Conservation (phyloP, 2,329 filamentous ascomycete species). For the Talaromyces sp. region DNA sequence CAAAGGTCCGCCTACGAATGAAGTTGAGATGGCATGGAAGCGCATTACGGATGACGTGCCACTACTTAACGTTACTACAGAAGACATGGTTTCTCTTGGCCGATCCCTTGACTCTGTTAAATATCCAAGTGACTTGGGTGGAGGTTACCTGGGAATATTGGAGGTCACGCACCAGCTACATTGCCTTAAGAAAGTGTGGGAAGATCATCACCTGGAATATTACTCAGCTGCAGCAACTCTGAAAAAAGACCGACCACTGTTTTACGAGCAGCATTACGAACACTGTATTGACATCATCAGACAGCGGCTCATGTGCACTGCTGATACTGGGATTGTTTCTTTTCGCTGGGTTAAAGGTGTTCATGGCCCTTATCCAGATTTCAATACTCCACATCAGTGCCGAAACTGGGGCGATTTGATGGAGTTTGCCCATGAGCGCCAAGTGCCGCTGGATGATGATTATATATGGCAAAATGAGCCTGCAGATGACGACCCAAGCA, state of each 20-base stretch:
- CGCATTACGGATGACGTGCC: neutral
- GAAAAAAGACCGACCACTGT: constrained; percentile 4
- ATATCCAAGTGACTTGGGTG: neutral
- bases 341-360: constrained; percentile 8
- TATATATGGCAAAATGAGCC: constrained; percentile 4
- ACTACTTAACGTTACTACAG: constrained; percentile 1
- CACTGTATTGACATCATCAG: constrained; percentile 12
- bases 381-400: constrained; percentile 7
- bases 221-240: neutral
- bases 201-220: constrained; percentile 7
- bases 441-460: constrained; percentile 2
- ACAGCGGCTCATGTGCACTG: constrained; percentile 10
- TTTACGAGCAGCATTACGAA: constrained; percentile 13
- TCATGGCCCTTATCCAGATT: constrained; percentile 7
- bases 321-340: constrained; percentile 8
- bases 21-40: constrained; percentile 11
- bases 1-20: constrained; percentile 3
- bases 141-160: constrained; percentile 3
- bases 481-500: neutral
- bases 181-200: constrained; percentile 8
- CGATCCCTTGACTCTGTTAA: neutral
- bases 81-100: neutral
- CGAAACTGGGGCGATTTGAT: neutral
- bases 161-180: constrained; percentile 12
- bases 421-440: neutral